Conservation (phyloP, 2,329 filamentous ascomycete genomes). For the Trichoderma polysporum region DNA sequence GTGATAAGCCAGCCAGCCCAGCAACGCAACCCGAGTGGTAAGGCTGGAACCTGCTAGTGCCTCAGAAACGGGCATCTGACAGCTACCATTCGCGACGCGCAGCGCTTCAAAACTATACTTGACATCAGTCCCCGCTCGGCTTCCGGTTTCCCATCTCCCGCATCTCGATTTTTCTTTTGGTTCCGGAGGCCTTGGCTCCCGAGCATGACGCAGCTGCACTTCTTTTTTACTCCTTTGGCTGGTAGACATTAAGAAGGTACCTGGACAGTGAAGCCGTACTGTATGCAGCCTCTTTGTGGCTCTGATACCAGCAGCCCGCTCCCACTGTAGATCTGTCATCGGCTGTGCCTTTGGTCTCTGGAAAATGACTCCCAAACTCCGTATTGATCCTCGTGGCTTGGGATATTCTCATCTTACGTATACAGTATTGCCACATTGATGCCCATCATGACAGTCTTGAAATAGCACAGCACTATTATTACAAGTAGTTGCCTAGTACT, state of each 20-base stretch:
- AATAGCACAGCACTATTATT: not conserved
- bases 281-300: not conserved
- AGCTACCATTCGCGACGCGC: not conserved
- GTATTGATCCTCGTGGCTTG: not conserved
- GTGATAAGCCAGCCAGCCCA: not conserved
- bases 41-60: slow-evolving; percentile 7
- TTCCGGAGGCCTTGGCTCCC: not conserved
- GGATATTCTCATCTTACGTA: not conserved
- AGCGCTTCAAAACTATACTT: slow-evolving; percentile 2
- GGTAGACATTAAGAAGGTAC: not conserved
- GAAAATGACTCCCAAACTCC: not conserved
- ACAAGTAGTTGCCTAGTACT: no score
- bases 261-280: slow-evolving; percentile 15
- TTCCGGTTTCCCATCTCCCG: not conserved
- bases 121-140: no score
- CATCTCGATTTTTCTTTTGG: not conserved
- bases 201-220: not conserved
- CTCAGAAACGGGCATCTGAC: slow-evolving; percentile 3
- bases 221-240: not conserved
- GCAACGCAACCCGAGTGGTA: not conserved
- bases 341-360: not conserved
- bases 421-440: not conserved
- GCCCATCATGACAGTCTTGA: not conserved
- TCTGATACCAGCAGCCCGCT: not conserved
- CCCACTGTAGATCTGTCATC: not conserved